phyloP scores from a whole-genome alignment of 306 rosid genomes.

The Cucurbita moschata region DNA sequence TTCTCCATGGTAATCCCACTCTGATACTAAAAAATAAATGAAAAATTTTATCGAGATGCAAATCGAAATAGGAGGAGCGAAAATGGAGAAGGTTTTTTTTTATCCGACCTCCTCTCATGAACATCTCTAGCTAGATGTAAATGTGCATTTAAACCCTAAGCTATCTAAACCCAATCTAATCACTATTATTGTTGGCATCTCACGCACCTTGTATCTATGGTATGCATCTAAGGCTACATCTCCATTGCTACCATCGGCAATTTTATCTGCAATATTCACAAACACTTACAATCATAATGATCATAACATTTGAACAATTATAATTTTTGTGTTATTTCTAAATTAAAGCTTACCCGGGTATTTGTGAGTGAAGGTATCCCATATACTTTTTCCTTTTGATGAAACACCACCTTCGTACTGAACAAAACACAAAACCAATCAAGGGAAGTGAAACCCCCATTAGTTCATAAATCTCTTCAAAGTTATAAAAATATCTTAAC shows the following conservation, averaged over 20 bases:
- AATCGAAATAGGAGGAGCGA: too few relatives aligned
- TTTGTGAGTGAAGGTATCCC: background rate
- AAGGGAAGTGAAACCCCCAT: background rate
- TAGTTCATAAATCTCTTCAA: background rate
- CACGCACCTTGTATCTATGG: constrained; percentile 17
- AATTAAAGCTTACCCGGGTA: background rate
- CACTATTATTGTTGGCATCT: background rate
- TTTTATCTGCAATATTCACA: constrained; percentile 17
- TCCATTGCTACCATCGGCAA: constrained; percentile 22
- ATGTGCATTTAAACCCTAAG: too few relatives aligned
- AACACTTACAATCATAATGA: background rate
- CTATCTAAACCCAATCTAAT: too few relatives aligned
- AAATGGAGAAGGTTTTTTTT: too few relatives aligned
- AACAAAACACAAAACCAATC: background rate
- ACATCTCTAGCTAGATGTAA: too few relatives aligned
- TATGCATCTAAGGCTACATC: constrained; percentile 29
- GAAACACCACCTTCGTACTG: background rate
- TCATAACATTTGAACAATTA: background rate
- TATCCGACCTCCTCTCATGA: too few relatives aligned
- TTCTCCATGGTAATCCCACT: too few relatives aligned
- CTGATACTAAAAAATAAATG: too few relatives aligned
- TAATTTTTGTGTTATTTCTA: too few relatives aligned
- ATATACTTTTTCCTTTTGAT: background rate
- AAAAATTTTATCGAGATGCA: too few relatives aligned
- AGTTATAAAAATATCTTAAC: background rate